phyloP scores from a whole-genome alignment of 345 rosid species.

The Ailanthus altissimus region DNA sequence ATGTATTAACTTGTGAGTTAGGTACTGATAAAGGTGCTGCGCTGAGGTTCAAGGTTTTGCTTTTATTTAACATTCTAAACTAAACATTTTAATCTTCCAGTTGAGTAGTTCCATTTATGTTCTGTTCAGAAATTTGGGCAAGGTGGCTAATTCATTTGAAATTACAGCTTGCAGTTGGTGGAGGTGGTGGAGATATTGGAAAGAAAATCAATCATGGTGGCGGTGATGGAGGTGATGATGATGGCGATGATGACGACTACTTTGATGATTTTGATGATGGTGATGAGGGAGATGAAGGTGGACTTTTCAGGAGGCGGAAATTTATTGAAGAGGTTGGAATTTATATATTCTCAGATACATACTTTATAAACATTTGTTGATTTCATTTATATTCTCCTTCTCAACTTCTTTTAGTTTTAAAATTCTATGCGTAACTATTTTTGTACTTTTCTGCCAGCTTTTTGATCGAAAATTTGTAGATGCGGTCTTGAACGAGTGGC shows the following conservation, averaged over 20 bases:
- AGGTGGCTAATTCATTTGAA: constrained; percentile 27
- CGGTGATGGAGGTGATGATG: constrained; percentile 96
- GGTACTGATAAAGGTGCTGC: not conserved
- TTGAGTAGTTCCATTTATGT: not conserved
- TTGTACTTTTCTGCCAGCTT: constrained; percentile 49
- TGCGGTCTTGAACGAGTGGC: constrained; percentile 96
- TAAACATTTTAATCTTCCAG: not conserved
- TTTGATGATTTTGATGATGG: constrained; percentile 91
- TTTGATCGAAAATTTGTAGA: constrained; percentile 90
- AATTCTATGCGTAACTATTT: constrained; percentile 17
- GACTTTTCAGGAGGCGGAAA: constrained; percentile 78
- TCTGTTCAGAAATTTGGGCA: constrained; percentile 2
- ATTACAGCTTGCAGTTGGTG: constrained; percentile 78
- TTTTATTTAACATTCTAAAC: not conserved
- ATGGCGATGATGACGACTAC: constrained; percentile 92
- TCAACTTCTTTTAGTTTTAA: constrained; percentile 10
- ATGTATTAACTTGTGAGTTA: not conserved
- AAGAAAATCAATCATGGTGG: constrained; percentile 83
- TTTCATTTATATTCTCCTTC: not conserved
- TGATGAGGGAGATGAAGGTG: constrained; percentile 89
- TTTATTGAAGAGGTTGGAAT: constrained; percentile 79
- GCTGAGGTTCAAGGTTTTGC: not conserved
- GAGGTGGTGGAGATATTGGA: constrained; percentile 95
- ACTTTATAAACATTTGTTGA: constrained; percentile 6
- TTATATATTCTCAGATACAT: not conserved